These are phyloP conservation scores for Carex parvula DNA, from an alignment of 176 grass and related monocot species.

Conservation along the genomic window DNA sequence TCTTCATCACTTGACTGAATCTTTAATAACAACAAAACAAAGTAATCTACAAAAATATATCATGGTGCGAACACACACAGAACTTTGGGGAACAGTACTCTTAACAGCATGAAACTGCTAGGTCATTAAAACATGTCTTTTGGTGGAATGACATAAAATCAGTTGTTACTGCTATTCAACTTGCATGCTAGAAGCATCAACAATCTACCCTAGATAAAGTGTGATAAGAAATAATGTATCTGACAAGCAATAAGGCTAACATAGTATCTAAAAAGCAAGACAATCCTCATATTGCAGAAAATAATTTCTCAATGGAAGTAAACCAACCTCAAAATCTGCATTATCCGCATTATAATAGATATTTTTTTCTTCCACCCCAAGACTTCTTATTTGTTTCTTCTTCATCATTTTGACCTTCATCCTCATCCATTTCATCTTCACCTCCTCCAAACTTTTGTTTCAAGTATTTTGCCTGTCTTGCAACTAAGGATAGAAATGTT, in stretches of 20 bases:
- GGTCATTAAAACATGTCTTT: neutral
- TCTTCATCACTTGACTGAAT: conserved; percentile 59
- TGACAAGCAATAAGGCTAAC: neutral
- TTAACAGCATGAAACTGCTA: neutral
- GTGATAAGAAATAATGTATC: neutral
- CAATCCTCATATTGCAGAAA: neutral
- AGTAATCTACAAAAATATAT: neutral
- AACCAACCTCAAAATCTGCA: conserved; percentile 43
- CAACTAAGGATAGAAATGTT: conserved; percentile 39
- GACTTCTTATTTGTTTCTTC: conserved; percentile 32
- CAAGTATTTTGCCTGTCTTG: conserved; percentile 45
- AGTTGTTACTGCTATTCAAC: neutral
- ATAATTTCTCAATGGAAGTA: neutral
- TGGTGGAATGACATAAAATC: neutral
- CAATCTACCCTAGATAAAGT: neutral
- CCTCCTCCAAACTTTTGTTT: conserved; percentile 66
- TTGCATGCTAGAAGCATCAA: neutral
- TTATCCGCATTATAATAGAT: conserved; percentile 51
- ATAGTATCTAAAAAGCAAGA: neutral
- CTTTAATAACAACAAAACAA: conserved; percentile 32
- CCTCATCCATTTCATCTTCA: conserved; percentile 73
- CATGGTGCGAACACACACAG: neutral
- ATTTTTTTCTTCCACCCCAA: conserved; percentile 58
- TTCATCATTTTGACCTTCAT: conserved; percentile 41
- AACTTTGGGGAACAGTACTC: neutral